These are phyloP conservation scores for Candida silvicultrix DNA, from an alignment of 805 yeast genomes.

Conservation along the genomic window DNA sequence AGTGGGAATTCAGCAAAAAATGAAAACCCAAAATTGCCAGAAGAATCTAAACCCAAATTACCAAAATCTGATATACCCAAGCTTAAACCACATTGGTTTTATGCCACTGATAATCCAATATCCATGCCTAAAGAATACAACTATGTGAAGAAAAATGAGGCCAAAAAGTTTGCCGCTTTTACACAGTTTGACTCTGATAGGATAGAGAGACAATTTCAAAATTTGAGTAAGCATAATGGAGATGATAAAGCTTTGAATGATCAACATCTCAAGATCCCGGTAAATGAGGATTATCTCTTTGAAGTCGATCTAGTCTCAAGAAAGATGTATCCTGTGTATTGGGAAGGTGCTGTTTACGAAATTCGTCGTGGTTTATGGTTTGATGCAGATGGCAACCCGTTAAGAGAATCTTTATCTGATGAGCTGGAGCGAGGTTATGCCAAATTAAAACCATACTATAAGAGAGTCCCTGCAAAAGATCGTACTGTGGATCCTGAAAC, in stretches of 20 bases:
- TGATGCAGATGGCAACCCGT: constrained; percentile 47
- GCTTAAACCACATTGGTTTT: constrained; percentile 50
- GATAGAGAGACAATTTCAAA: constrained; percentile 39
- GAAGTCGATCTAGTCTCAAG: constrained; percentile 56
- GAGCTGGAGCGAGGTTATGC: constrained; percentile 55
- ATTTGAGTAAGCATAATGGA: constrained; percentile 3
- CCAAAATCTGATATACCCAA: constrained; percentile 1
- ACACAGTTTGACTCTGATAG: constrained; percentile 52
- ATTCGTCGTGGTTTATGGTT: constrained; percentile 88
- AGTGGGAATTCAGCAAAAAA: not conserved
- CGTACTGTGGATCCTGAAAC: not conserved
- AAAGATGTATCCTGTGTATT: constrained; percentile 63
- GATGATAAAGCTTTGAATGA: not conserved
- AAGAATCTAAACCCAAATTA: constrained; percentile 7
- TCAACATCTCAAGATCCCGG: constrained; percentile 35
- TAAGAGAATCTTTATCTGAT: constrained; percentile 40
- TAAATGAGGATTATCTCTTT: constrained; percentile 76
- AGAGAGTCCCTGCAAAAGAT: constrained; percentile 1
- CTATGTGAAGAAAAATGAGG: constrained; percentile 42
- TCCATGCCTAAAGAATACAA: constrained; percentile 57
- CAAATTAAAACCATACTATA: constrained; percentile 30
- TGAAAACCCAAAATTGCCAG: not conserved
- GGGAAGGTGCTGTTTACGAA: constrained; percentile 85
- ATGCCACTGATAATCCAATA: constrained; percentile 74
- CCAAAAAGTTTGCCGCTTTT: constrained; percentile 64